Evolutionary conservation across 2,329 filamentous ascomycete genomes (phyloP).

Genomic region (Cadophora sp.): DNA sequence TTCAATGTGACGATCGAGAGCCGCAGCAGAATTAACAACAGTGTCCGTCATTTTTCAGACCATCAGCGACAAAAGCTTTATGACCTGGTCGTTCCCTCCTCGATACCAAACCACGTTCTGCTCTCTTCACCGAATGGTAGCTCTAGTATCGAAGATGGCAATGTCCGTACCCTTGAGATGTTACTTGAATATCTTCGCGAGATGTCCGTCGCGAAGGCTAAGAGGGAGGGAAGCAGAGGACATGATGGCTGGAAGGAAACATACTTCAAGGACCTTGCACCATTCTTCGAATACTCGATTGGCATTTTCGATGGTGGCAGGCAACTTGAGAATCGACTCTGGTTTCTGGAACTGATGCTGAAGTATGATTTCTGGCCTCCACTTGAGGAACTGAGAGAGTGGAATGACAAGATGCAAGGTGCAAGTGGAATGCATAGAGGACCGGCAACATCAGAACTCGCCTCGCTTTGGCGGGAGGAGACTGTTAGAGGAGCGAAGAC

Average conservation of each 20-base stretch:
- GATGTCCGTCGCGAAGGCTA: too few species aligned
- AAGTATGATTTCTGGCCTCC: neutral
- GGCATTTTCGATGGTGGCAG: constrained; percentile 3
- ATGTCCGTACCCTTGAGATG: neutral
- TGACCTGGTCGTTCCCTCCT: neutral
- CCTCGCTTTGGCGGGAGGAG: neutral
- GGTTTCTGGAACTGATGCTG: neutral
- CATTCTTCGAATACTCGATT: neutral
- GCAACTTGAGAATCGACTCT: constrained; percentile 10
- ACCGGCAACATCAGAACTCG: neutral
- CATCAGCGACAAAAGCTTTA: neutral
- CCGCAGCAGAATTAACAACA: neutral
- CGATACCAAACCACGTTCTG: neutral
- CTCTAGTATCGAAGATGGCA: neutral
- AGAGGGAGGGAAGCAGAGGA: neutral
- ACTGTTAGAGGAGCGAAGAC: neutral
- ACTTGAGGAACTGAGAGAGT: neutral
- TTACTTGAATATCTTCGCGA: neutral
- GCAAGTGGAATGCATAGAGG: neutral
- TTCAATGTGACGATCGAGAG: constrained; percentile 2
- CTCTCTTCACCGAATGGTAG: neutral
- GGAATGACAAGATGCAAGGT: neutral
- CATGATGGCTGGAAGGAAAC: neutral
- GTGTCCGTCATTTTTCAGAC: neutral
- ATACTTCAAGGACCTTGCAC: neutral